Evolutionary conservation across 2,329 filamentous ascomycete species (phyloP), one percentile per base, ranked within the genome.

Genomic region (Neonectria faginata): DNA sequence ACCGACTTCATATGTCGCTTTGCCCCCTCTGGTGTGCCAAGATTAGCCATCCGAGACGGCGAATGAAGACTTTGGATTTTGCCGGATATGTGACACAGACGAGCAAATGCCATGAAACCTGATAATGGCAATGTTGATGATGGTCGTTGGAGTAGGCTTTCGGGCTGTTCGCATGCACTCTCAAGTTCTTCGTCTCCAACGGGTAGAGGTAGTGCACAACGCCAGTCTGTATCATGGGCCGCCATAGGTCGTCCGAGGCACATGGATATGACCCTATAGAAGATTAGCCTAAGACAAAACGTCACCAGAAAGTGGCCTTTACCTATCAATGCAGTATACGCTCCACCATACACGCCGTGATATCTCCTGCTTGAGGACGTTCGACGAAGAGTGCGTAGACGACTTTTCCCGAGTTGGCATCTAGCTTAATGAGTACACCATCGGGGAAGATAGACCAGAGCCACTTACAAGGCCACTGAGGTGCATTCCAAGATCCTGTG

Each of bases 261-360:
- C 33, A 75, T 73, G 3, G 74, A 77, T 0, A 70, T 70, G 1
- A 70, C 61, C n/a, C 20, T 44, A 2, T 68, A 75, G 22, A 22
- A 22, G 22, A 22, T 22, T 22, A 22, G 22, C 3, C 22, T 22
- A 22, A 22, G 22, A 22, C 22, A 22, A 22, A 22, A 22, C 22
- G 22, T 3, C 22, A 22, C 22, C 22, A 22, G 22, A 22, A 25
- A 25, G 25, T 25, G 25, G 25, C 14, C 20, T 41, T 2, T 68
- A 75, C 74, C 73, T 64, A 29, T 76, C 75, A 2, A 76, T 67
- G 36, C 67, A 69, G 42, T 74, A 76, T 5, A 76, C 64, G 20
- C 71, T 72, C 75, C 75, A 76, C 75, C 75, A 76, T n/a, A 72
- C 60, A 11, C 75, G 67, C 5, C 73, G 62, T 2, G 71, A 73